Conservation (phyloP, 2,329 filamentous ascomycete species). For the Rugonectria rugulosa region DNA sequence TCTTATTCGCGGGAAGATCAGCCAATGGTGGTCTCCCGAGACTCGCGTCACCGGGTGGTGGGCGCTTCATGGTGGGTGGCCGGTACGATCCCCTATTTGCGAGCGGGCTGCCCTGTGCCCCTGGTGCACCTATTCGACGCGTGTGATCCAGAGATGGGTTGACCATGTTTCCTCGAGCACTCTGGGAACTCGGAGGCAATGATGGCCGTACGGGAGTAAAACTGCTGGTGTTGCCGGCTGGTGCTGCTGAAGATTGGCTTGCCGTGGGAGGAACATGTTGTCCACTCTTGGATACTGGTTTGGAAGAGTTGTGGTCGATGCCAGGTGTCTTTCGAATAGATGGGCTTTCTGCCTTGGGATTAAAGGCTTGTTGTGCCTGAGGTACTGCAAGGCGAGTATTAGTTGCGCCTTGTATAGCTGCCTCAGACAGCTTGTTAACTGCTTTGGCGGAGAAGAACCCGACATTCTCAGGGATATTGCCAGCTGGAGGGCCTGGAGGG, state of each 20-base stretch:
- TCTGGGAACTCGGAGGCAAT: conserved; percentile 34
- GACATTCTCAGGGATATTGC: conserved; percentile 50
- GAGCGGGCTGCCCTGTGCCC: conserved; percentile 61
- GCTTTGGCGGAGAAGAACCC: conserved; percentile 77
- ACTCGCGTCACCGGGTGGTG: conserved; percentile 44
- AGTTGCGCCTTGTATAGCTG: conserved; percentile 46
- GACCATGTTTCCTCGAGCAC: conserved; percentile 50
- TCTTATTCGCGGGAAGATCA: conserved; percentile 58
- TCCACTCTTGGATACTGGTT: conserved; percentile 69
- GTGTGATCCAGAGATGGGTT: conserved; percentile 63
- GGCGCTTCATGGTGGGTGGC: conserved; percentile 66
- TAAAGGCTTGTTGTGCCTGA: conserved; percentile 65
- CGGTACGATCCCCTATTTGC: conserved; percentile 66
- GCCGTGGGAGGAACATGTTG: conserved; percentile 58
- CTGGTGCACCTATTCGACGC: conserved; percentile 67
- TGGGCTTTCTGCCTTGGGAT: conserved; percentile 78
- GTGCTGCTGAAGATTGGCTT: conserved; percentile 36
- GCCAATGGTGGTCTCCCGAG: conserved; percentile 53
- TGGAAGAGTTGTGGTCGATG: conserved; percentile 80
- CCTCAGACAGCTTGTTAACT: conserved; percentile 62
- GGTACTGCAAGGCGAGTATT: conserved; percentile 52
- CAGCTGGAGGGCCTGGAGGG: conserved; percentile 27
- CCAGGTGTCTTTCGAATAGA: conserved; percentile 90
- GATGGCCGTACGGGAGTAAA: conserved; percentile 44
- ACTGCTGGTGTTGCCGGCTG: conserved; percentile 33